phyloP scores from a whole-genome alignment of 129 eudicot species.

The Daucus carota region DH1_v3.0 NC_030382.2:27144501-27145000 shows the following conservation, averaged over 20 bases:
- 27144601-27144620: constrained; percentile 60
- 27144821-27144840: neutral
- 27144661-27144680: neutral
- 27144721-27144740: neutral
- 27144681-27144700: neutral
- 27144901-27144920: neutral
- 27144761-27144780: neutral
- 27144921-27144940: neutral
- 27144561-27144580: constrained; percentile 12
- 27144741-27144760: neutral
- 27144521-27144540: constrained; percentile 58
- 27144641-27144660: neutral
- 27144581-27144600: constrained; percentile 29
- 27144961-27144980: neutral
- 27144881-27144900: too few species aligned
- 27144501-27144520: constrained; percentile 48
- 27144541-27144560: constrained; percentile 58
- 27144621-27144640: constrained; percentile 38
- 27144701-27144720: neutral
- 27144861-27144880: neutral
- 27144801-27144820: neutral
- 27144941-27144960: neutral
- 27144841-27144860: neutral
- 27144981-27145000: too few species aligned
- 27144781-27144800: neutral